Conservation (phyloP, 139 green algal genomes). For the Chlamydomonas asymmetrica region DNA sequence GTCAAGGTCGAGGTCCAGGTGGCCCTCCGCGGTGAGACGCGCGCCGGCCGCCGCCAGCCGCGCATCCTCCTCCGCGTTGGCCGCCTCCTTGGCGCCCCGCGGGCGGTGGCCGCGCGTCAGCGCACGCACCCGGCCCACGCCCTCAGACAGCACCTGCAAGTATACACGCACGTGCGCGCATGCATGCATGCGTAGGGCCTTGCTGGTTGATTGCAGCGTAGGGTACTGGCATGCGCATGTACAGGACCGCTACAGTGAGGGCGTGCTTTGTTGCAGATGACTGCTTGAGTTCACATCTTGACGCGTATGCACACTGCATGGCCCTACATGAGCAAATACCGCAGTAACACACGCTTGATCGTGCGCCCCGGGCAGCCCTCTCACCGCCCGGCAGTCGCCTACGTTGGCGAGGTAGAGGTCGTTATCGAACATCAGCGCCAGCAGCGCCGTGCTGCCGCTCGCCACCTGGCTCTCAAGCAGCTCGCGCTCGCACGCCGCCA, state of each 20-base stretch:
- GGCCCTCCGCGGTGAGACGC: slow-evolving; percentile 19
- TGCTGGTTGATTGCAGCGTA: too few relatives aligned
- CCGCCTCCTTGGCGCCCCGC: slow-evolving; percentile 8
- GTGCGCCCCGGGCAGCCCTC: too few relatives aligned
- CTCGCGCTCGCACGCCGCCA: slow-evolving; percentile 25
- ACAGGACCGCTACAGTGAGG: too few relatives aligned
- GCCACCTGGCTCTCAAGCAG: slow-evolving; percentile 10
- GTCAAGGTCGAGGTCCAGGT: slow-evolving; percentile 17
- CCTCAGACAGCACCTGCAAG: slow-evolving; percentile 27
- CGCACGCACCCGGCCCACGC: slow-evolving; percentile 1
- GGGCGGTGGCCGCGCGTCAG: slow-evolving; percentile 17
- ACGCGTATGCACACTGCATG: too few relatives aligned
- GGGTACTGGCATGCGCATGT: too few relatives aligned
- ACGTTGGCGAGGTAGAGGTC: slow-evolving; percentile 48
- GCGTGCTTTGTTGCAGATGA: too few relatives aligned
- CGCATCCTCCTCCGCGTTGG: slow-evolving; percentile 3
- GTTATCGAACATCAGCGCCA: slow-evolving; percentile 41
- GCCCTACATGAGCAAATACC: too few relatives aligned
- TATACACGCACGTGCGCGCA: too few relatives aligned
- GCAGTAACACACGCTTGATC: too few relatives aligned
- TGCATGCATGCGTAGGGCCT: too few relatives aligned
- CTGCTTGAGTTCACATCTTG: too few relatives aligned
- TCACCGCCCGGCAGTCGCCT: slow-evolving; percentile 56
- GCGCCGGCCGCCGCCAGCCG: slow-evolving; percentile 13
- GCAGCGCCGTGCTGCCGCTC: slow-evolving; percentile 44